Evolutionary conservation across 768 basidiomycete genomes (phyloP), one percentile per base, ranked within the genome.

Genomic region (Megacollybia marginata): DNA sequence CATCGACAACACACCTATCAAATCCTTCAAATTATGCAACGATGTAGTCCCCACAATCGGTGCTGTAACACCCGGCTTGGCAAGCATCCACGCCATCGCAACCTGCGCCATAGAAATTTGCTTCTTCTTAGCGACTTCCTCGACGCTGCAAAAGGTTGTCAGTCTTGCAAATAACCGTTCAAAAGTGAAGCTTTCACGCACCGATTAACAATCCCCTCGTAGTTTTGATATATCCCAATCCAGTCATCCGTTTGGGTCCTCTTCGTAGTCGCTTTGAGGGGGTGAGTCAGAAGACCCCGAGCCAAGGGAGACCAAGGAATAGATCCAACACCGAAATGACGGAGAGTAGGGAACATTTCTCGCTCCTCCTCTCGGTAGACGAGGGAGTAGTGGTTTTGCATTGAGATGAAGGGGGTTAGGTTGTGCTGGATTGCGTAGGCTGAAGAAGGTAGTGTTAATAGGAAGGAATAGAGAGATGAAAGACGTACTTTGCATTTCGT

Each of bases 321-420:
- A 31, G 7, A 11, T 44, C 9, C 20, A 33, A 33, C 18, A 10
- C 12, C 13, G 10, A 44, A 4, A 32, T 3, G 28, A n/a, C 4
- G 15, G 28, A 67, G 55, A 8, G 59, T 60, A 0, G 81, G 80
- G 55, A 79, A 73, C 75, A 78, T 76, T 57, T 78, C 76, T 23
- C 71, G 69, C 57, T 79, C 81, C 59, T 83, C 81, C 58, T 83
- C 82, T 40, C 80, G 73, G 57, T 82, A 82, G 34, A 78, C 42
- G 5, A 79, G 67, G 50, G 60, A 73, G 58, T 82, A 74, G 52
- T 78, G 73, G 61, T 83, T 80, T 60, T 83, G 81, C 81, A 83
- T 82, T 9, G 76, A 75, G 62, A 81, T 75, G 64, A 83, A 82
- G 5, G 73, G 75, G 7, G 74, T 79, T 2, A 79, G 64, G 9